phyloP scores from a whole-genome alignment of 2,329 filamentous ascomycete genomes.

The Pseudogymnoascus sp. region DNA sequence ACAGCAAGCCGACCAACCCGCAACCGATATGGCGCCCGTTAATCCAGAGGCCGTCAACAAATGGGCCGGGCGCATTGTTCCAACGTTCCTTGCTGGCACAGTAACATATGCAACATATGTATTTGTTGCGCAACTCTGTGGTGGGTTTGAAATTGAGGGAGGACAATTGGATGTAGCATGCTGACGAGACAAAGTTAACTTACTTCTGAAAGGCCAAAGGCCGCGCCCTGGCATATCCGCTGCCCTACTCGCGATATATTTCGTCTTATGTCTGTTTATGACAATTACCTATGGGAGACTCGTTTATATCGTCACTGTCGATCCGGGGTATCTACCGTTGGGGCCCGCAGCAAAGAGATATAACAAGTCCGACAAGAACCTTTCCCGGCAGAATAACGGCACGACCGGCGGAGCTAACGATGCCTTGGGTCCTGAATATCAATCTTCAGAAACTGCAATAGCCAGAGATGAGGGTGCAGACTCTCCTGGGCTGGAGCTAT shows the following conservation, averaged over 20 bases:
- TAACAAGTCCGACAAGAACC: slow-evolving; percentile 21
- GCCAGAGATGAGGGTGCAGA: slow-evolving; percentile 38
- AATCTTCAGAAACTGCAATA: slow-evolving; percentile 19
- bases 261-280: slow-evolving; percentile 61
- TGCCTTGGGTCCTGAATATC: background rate
- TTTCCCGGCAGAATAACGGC: slow-evolving; percentile 19
- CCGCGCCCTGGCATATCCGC: slow-evolving; percentile 47
- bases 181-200: slow-evolving; percentile 50
- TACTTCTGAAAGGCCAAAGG: slow-evolving; percentile 50
- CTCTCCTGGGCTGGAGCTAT: slow-evolving; percentile 61
- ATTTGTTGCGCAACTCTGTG: slow-evolving; percentile 57
- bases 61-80: slow-evolving; percentile 45
- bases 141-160: slow-evolving; percentile 39
- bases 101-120: slow-evolving; percentile 66
- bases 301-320: slow-evolving; percentile 55
- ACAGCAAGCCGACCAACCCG: background rate
- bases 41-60: slow-evolving; percentile 16
- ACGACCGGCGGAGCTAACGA: slow-evolving; percentile 12
- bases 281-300: slow-evolving; percentile 63
- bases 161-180: background rate
- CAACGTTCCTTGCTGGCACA: slow-evolving; percentile 56
- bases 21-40: background rate
- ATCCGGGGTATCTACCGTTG: slow-evolving; percentile 68
- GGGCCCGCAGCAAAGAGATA: slow-evolving; percentile 32
- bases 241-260: slow-evolving; percentile 64